These are phyloP conservation scores for Cladosporium sp. DNA, from an alignment of 2,329 filamentous ascomycete genomes.

Conservation along the genomic window DNA sequence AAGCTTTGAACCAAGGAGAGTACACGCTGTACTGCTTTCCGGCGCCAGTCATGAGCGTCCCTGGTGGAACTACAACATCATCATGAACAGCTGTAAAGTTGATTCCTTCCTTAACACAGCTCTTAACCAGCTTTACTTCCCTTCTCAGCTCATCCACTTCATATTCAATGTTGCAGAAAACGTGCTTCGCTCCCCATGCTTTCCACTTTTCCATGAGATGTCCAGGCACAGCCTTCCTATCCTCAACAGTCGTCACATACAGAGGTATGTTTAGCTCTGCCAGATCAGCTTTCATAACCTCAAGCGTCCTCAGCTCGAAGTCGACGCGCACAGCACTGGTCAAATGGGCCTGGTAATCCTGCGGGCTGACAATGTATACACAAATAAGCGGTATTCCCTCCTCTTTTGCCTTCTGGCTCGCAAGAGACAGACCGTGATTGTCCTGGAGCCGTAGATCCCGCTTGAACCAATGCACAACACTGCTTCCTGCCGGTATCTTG, in stretches of 20 bases:
- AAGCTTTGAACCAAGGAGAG: constrained; percentile 76
- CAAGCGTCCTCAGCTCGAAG: constrained; percentile 74
- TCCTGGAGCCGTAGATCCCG: constrained; percentile 73
- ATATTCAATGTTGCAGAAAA: constrained; percentile 86
- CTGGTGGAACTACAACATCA: constrained; percentile 79
- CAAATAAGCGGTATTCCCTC: constrained; percentile 72
- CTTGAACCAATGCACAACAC: constrained; percentile 90
- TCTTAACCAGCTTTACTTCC: constrained; percentile 67
- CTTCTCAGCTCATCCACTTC: constrained; percentile 86
- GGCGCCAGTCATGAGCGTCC: constrained; percentile 63
- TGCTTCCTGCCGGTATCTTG: constrained; percentile 56
- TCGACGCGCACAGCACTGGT: constrained; percentile 74
- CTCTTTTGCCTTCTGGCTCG: constrained; percentile 66
- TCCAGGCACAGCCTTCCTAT: constrained; percentile 62
- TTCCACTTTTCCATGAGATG: constrained; percentile 67
- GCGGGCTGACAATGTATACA: constrained; percentile 77
- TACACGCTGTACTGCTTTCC: constrained; percentile 86
- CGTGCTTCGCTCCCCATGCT: constrained; percentile 71
- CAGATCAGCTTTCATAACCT: constrained; percentile 66
- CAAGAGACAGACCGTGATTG: constrained; percentile 70
- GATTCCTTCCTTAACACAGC: constrained; percentile 64
- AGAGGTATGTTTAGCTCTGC: constrained; percentile 74
- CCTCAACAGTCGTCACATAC: constrained; percentile 70
- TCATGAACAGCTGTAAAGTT: constrained; percentile 75
- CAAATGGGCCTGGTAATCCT: constrained; percentile 82